Percentiles rank a stretch among this genome's conserved stretches.
Conservation (phyloP, 345 rosid species). For the Euclidium syriacum region DNA sequence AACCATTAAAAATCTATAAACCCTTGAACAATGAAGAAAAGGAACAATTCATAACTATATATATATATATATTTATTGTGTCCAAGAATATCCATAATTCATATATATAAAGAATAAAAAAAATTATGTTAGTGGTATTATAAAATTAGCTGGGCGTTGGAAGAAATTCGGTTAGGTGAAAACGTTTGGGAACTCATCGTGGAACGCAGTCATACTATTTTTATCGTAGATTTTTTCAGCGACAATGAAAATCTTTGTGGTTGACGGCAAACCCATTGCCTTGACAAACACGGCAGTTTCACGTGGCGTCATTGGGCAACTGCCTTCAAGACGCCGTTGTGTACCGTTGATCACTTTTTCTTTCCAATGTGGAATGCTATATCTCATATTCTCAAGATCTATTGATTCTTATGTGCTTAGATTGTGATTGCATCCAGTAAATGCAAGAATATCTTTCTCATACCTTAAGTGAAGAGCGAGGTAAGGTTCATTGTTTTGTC, state of each 20-base stretch:
- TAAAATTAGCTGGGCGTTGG: no score
- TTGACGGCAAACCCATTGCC: slow-evolving; percentile 57
- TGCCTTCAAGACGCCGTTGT: slow-evolving; percentile 39
- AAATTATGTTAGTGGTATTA: no score
- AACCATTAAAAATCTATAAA: no score
- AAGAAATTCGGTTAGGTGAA: no score
- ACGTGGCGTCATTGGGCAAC: slow-evolving; percentile 71
- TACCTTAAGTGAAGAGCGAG: slow-evolving; percentile 77
- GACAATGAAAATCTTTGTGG: slow-evolving; percentile 59
- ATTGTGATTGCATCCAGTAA: slow-evolving; percentile 68
- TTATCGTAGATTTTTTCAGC: slow-evolving; percentile 65
- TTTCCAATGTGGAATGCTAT: slow-evolving; percentile 50
- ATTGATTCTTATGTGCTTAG: slow-evolving; percentile 41
- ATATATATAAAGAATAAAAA: no score
- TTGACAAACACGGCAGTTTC: slow-evolving; percentile 63
- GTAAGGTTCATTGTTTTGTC: slow-evolving; percentile 34
- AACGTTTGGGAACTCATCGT: slow-evolving; percentile 47
- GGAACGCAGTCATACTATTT: slow-evolving; percentile 40
- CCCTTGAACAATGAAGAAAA: no score
- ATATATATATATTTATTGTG: no score
- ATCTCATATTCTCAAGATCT: slow-evolving; percentile 46
- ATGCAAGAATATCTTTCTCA: slow-evolving; percentile 81
- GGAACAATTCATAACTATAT: no score
- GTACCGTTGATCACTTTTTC: slow-evolving; percentile 49
- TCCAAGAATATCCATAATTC: no score